phyloP scores from a whole-genome alignment of 176 grass and related monocot genomes.

The Thalia dealbata region DNA sequence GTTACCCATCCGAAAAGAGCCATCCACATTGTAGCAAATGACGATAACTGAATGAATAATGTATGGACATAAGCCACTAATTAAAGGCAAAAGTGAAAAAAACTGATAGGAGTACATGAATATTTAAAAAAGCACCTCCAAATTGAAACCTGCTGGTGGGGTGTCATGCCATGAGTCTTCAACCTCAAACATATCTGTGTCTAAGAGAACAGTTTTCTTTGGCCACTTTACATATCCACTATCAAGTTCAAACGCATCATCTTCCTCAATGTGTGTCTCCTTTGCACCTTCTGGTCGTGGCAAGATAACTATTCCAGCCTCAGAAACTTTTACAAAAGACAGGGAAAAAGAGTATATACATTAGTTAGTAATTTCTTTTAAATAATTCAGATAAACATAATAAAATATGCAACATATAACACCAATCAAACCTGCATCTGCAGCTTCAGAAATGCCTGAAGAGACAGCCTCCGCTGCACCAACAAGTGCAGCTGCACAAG shows the following conservation, averaged over 20 bases:
- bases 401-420: not conserved
- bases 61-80: not conserved
- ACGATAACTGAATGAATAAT: conserved; percentile 47
- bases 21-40: conserved; percentile 63
- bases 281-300: conserved; percentile 27
- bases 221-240: conserved; percentile 65
- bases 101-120: not conserved
- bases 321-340: conserved; percentile 41
- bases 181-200: conserved; percentile 82
- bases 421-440: conserved; percentile 49
- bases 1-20: conserved; percentile 80
- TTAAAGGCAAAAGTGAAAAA: not conserved
- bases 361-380: not conserved
- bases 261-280: conserved; percentile 19
- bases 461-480: conserved; percentile 60
- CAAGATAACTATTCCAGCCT: conserved; percentile 66
- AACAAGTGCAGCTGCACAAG: conserved; percentile 60
- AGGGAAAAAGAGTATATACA: not conserved
- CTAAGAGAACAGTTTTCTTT: conserved; percentile 59
- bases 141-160: conserved; percentile 65
- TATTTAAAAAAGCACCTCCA: conserved; percentile 38
- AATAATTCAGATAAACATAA: not conserved
- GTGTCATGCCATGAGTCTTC: conserved; percentile 89
- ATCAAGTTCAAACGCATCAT: conserved; percentile 42
- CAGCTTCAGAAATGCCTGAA: conserved; percentile 45